Evolutionary conservation across 73 alveolate species (phyloP), one percentile per base, ranked within the genome.

Genomic region (Paramecium sexaurelia): DNA sequence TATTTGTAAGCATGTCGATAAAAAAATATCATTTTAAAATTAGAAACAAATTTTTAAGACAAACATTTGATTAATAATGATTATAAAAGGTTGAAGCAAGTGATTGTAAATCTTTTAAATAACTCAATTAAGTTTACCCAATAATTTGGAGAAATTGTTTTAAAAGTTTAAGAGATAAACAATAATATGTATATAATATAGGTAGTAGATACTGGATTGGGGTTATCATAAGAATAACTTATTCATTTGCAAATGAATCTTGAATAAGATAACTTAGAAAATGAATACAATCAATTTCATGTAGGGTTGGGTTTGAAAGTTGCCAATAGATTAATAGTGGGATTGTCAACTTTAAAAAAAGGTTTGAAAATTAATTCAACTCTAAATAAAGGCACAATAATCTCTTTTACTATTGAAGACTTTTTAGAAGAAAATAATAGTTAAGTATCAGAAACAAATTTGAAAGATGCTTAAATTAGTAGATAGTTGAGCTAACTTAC

Each of bases 241-340:
- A 22, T 22, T 13, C 11, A 32, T 7, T 11, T 61, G 11, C 9
- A 26, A 61, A 15, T 29, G 11, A 61, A 32, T 61, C 9, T 61
- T 29, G 83, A 61, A 61, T 61, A 61, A 61, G 83, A 61, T 10
- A 61, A 29, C 26, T 32, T 13, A 29, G 47, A 61, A 29, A 61
- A 10, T 24, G 86, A 71, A 33, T 71, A 71, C 6, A 15, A 36
- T 71, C 11, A 71, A 35, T 35, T 71, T 32, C 86, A 78, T 43
- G 71, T 78, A 17, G 90, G 90, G 3, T 43, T 78, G 24, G 90
- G 90, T 19, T 41, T 78, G 24, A 78, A 78, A 61, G 90, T 78
- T 6, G 90, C 90, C 1, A 78, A 43, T 78, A 78, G 39, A 78
- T 43, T 78, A 7, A 61, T 43, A 9, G 6, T 15, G 24, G 87